These are phyloP conservation scores for Suhomyces sp. DNA, from an alignment of 805 yeast genomes.

Conservation along the genomic window DNA sequence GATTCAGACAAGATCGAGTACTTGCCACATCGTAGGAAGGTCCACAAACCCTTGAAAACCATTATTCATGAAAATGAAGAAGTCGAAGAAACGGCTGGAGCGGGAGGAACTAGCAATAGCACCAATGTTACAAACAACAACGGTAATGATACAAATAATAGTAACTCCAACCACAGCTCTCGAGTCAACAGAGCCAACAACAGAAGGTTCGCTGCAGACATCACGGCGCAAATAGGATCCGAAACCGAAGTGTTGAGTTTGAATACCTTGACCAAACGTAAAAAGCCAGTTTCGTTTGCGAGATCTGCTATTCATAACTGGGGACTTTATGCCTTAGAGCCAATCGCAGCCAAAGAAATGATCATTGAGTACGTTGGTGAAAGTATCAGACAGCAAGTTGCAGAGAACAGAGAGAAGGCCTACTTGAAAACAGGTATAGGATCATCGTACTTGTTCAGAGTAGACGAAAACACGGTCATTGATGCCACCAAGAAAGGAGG, in stretches of 20 bases:
- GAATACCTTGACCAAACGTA: conserved; percentile 84
- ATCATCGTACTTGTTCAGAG: conserved; percentile 86
- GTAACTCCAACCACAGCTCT: conserved; percentile 57
- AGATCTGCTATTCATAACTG: conserved; percentile 96
- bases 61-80: conserved; percentile 63
- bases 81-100: conserved; percentile 2
- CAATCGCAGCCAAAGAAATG: conserved; percentile 95
- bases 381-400: conserved; percentile 86
- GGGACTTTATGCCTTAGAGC: conserved; percentile 96
- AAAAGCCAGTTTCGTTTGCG: conserved; percentile 94
- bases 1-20: conserved; percentile 73
- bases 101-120: conserved; percentile 1
- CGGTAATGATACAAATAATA: conserved; percentile 12
- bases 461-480: conserved; percentile 90
- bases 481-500: conserved; percentile 98
- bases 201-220: conserved; percentile 85
- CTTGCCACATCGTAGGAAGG: conserved; percentile 74
- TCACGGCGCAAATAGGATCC: conserved; percentile 77
- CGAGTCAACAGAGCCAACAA: conserved; percentile 84
- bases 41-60: conserved; percentile 68
- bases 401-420: conserved; percentile 84
- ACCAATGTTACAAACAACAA: conserved; percentile 9
- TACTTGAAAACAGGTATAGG: conserved; percentile 92
- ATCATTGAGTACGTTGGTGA: conserved; percentile 98
- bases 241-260: conserved; percentile 79